Evolutionary conservation across 805 yeast genomes (phyloP), one percentile per base, ranked within the genome.

Genomic region (Candida peoriensis): DNA sequence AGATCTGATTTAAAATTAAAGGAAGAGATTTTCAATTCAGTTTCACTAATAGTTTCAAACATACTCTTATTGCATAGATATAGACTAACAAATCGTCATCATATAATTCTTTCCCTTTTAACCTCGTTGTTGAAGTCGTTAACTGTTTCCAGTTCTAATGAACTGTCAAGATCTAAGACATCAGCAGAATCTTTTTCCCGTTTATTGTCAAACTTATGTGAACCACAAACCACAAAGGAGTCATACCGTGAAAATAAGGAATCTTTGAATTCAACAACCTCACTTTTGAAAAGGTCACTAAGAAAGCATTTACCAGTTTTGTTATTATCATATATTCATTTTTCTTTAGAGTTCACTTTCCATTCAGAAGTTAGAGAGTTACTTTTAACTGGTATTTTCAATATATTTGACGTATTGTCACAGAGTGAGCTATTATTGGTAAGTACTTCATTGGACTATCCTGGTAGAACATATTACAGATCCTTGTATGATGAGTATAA

Each of bases 61-160:
- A 58, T 84, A 3, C 54, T 89, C 8, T 60, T 86, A 19, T 70
- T 70, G 50, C 93, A 86, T 48, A 70, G 96, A 34, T 74, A 64
- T 51, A 72, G 87, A 48, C 60, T 89, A 14, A 66, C 80, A 0
- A 76, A 79, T 24, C 75, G 97, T 52, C 78, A 84, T 49, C 95
- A 87, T 54, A 50, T 88, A 29, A 45, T 87, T 3, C 60, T 75
- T 7, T 47, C 64, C 1, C 54, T 71, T 1, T 62, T 81, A 28
- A 63, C 70, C 11, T 59, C 74, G 4, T 57, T 80, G 32, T 57
- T 90, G 52, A 70, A 63, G 31, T 55, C 69, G 2, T 47, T 83
- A 46, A 60, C 63, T 34, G 40, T 45, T 14, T 31, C 35, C 21
- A 38, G 31, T 34, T 5, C 20, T 34, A 8, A 45, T 43, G 36